These are phyloP conservation scores for Lentinula novae-zelandiae DNA, from an alignment of 1,284 basidiomycete genomes.

Conservation along the genomic window DNA sequence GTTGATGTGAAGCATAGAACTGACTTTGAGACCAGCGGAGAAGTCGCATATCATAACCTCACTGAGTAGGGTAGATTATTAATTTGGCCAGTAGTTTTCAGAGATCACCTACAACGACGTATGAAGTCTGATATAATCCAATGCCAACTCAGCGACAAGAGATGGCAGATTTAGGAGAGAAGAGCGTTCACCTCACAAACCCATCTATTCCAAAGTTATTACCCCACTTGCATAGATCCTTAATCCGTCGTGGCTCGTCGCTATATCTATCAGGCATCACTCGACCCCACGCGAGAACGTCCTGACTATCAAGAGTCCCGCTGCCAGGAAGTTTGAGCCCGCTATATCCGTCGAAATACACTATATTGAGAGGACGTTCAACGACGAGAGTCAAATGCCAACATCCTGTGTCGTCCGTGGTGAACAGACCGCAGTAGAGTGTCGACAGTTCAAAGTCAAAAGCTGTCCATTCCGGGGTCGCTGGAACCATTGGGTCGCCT, in stretches of 20 bases:
- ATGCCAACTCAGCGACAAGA: not conserved
- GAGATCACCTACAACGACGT: not conserved
- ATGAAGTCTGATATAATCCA: not conserved
- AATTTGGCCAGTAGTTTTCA: not conserved
- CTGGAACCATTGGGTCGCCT: constrained; percentile 21
- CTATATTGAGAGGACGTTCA: constrained; percentile 29
- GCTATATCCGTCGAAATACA: constrained; percentile 40
- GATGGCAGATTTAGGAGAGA: not conserved
- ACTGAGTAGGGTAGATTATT: not conserved
- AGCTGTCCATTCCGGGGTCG: constrained; percentile 34
- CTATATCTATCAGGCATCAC: constrained; percentile 18
- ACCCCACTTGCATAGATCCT: not conserved
- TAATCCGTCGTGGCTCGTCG: constrained; percentile 24
- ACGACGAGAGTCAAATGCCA: constrained; percentile 34
- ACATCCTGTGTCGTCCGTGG: constrained; percentile 19
- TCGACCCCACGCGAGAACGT: constrained; percentile 26
- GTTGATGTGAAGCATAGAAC: constrained; percentile 5
- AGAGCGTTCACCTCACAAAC: constrained; percentile 4
- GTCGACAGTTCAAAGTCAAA: constrained; percentile 38
- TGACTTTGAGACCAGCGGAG: not conserved
- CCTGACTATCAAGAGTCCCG: constrained; percentile 31
- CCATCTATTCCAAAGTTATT: constrained; percentile 1
- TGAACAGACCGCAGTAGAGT: constrained; percentile 24
- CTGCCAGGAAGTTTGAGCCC: constrained; percentile 26
- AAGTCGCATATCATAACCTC: constrained; percentile 8